Conservation (phyloP, 225 moss, liverwort and hornwort species). For the Anthoceros angustus region DNA sequence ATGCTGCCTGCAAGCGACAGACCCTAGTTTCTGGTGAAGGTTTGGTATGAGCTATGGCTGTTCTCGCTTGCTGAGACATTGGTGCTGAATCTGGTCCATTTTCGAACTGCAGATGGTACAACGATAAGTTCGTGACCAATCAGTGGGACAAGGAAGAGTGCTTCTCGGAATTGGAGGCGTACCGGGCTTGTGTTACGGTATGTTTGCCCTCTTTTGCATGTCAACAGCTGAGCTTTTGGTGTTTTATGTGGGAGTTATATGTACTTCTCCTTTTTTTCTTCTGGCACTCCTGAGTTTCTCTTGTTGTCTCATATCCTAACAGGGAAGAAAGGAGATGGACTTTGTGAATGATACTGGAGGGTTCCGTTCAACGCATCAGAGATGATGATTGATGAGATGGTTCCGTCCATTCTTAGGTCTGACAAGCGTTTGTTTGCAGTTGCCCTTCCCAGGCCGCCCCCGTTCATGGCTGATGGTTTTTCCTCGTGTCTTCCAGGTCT, state of each 20-base stretch:
- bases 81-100: background rate
- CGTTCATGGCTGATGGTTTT: too few relatives aligned
- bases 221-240: background rate
- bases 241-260: background rate
- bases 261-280: background rate
- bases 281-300: too few relatives aligned
- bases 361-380: too few relatives aligned
- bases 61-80: background rate
- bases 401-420: too few relatives aligned
- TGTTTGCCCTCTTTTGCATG: background rate
- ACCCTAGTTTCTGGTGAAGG: background rate
- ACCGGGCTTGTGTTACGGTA: background rate
- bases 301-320: too few relatives aligned
- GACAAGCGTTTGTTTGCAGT: too few relatives aligned
- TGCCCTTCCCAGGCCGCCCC: too few relatives aligned
- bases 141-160: slow-evolving; percentile 2
- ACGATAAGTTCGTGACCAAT: background rate
- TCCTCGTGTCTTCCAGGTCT: too few relatives aligned
- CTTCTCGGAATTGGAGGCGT: slow-evolving; percentile 1
- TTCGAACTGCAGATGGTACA: slow-evolving; percentile 3
- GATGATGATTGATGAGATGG: too few relatives aligned
- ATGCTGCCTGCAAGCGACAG: background rate
- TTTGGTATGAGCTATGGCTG: background rate
- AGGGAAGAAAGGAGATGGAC: too few relatives aligned
- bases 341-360: too few relatives aligned